Evolutionary conservation across 2,329 filamentous ascomycete genomes (phyloP).

Genomic region (Penicillium aurantiogriseum): DNA sequence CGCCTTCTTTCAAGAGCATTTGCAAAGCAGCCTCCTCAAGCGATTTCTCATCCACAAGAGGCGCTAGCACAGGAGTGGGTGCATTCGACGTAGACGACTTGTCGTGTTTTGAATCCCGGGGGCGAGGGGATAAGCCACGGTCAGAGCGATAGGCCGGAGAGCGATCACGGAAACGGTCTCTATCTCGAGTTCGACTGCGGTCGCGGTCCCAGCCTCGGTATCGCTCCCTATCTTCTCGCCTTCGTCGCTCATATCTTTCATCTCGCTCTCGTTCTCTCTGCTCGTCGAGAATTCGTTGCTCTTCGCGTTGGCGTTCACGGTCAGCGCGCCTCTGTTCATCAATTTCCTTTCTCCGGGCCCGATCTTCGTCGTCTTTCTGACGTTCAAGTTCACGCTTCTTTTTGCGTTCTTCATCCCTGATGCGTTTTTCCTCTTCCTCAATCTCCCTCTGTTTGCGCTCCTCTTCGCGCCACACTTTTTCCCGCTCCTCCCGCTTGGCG

Average conservation of each 20-base stretch:
- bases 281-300: slow-evolving; percentile 54
- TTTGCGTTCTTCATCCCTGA: slow-evolving; percentile 43
- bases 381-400: slow-evolving; percentile 45
- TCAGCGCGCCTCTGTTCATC: slow-evolving; percentile 51
- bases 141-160: slow-evolving; percentile 35
- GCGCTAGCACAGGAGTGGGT: slow-evolving; percentile 29
- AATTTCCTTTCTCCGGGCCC: slow-evolving; percentile 51
- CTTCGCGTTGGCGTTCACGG: slow-evolving; percentile 51
- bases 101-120: slow-evolving; percentile 33
- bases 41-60: slow-evolving; percentile 52
- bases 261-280: slow-evolving; percentile 53
- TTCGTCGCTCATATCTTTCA: slow-evolving; percentile 45
- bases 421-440: slow-evolving; percentile 44
- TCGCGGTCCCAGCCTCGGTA: slow-evolving; percentile 42
- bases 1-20: slow-evolving; percentile 54
- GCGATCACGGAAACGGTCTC: slow-evolving; percentile 33
- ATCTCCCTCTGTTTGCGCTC: slow-evolving; percentile 53
- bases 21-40: slow-evolving; percentile 57
- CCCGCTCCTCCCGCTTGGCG: slow-evolving; percentile 52
- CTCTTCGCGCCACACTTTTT: slow-evolving; percentile 50
- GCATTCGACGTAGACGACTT: slow-evolving; percentile 36
- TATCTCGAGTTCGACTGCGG: slow-evolving; percentile 37
- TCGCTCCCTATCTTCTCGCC: slow-evolving; percentile 48
- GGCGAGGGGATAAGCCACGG: slow-evolving; percentile 30
- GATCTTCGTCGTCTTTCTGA: slow-evolving; percentile 46